Evolutionary conservation across 2,329 filamentous ascomycete species (phyloP).

Genomic region (Aspergillus luchuensis): DNA sequence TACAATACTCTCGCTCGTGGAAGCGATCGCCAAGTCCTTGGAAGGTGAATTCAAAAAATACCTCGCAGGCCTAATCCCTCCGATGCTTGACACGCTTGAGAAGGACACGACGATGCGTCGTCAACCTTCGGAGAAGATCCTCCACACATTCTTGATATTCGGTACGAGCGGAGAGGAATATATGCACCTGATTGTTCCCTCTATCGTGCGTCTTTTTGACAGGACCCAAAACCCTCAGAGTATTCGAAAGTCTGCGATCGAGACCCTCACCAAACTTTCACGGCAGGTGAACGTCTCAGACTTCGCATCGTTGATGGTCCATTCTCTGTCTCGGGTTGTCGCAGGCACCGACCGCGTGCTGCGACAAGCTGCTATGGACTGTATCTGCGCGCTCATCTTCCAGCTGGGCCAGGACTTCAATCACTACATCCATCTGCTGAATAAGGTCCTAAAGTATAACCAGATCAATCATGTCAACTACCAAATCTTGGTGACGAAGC

Average conservation of each 20-base stretch:
- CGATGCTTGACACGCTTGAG: conserved; percentile 93
- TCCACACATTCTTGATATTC: conserved; percentile 95
- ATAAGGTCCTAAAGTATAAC: conserved; percentile 76
- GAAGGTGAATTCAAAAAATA: conserved; percentile 99
- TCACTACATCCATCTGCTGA: conserved; percentile 90
- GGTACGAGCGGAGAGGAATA: conserved; percentile 96
- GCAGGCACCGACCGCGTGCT: conserved; percentile 71
- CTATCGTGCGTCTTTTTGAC: conserved; percentile 92
- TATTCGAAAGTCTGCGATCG: conserved; percentile 85
- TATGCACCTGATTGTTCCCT: conserved; percentile 97
- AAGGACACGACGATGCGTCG: conserved; percentile 75
- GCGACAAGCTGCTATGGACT: conserved; percentile 83
- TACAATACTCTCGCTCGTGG: conserved; percentile 88
- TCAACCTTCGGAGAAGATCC: conserved; percentile 81
- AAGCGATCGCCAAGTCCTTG: conserved; percentile 88
- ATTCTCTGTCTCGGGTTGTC: conserved; percentile 83
- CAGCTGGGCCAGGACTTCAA: conserved; percentile 94
- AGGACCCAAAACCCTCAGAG: conserved; percentile 77
- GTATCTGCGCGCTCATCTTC: conserved; percentile 90
- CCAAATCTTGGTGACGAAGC: conserved; percentile 84
- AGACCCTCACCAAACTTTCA: conserved; percentile 90
- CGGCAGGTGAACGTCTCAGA: conserved; percentile 97
- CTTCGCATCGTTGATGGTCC: conserved; percentile 93
- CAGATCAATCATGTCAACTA: conserved; percentile 90
- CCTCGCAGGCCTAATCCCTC: conserved; percentile 79